Evolutionary conservation across 2,329 filamentous ascomycete species (phyloP), one percentile per base, ranked within the genome.

Genomic region (Cladosporium sp.): DNA sequence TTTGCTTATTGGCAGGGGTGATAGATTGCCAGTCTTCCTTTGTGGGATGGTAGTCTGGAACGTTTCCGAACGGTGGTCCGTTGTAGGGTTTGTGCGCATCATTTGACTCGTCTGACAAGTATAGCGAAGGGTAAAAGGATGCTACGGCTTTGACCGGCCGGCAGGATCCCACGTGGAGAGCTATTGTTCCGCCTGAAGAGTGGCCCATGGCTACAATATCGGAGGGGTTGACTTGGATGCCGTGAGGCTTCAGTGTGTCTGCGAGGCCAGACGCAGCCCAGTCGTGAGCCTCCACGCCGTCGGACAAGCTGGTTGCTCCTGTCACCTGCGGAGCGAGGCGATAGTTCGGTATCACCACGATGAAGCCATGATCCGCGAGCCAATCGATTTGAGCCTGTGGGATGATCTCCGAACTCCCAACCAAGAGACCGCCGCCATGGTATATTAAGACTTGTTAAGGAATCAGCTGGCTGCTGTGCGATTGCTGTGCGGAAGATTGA

Each of bases 141-240:
- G 68, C 70, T 32, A 64, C 66, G 25, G 70, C 69, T 46, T 68
- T 67, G 10, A 70, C 16, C 23, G 60, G 59, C 32, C 61, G 62
- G 39, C 51, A 60, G 16, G 65, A 63, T 32, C 56, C 68, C 88
- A 92, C 69, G 84, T 70, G 70, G 7, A 80, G 68, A 1, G 79
- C 75, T 1, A 79, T 63, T 0, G 73, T 75, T 0, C 78, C 78
- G 0, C 78, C 78, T 1, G 76, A 76, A 0, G 75, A 78, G 1
- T 77, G 79, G 8, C 78, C 79, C 63, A 78, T 76, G 0, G 74
- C 74, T 53, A 78, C 75, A 5, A 79, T 70, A 11, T 74, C 72
- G 8, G 75, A 70, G 1, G 67, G 57, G 43, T 79, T 75, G 5
- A 79, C 61, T 16, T 67, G 67, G 5, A 70, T 26, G 26, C 59